Evolutionary conservation across 495 filamentous ascomycete genomes (phyloP).

Genomic region (Aspergillus panamensis): DNA sequence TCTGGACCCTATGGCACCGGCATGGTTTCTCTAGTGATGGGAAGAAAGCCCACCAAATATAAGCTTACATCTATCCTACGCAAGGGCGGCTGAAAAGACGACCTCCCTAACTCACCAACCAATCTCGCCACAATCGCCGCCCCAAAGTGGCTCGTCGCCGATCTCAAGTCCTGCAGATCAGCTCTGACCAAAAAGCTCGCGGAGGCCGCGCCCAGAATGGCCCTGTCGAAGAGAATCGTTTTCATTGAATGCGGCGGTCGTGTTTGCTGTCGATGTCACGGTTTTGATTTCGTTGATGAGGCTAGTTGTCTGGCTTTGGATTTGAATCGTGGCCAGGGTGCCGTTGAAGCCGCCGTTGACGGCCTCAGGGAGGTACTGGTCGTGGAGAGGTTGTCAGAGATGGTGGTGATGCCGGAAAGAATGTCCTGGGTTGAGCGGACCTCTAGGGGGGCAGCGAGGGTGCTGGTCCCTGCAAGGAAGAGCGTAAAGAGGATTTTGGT

Average conservation of each 20-base stretch:
- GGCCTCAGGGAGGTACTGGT: not conserved
- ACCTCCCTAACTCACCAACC: not conserved
- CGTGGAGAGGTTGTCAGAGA: not conserved
- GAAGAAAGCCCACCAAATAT: no score
- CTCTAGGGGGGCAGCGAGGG: not conserved
- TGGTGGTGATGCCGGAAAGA: not conserved
- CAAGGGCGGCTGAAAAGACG: not conserved
- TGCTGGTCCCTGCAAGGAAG: not conserved
- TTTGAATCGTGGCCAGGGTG: not conserved
- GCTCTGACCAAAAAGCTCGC: not conserved
- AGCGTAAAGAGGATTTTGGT: not conserved
- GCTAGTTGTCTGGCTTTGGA: not conserved
- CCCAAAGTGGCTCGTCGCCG: not conserved
- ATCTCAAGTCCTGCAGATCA: not conserved
- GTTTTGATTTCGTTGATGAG: not conserved
- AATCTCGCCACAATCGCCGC: not conserved
- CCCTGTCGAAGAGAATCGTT: not conserved
- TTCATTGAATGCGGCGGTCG: not conserved
- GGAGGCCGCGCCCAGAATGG: not conserved
- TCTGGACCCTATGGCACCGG: no score
- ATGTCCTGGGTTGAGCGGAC: not conserved
- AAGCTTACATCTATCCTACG: not conserved
- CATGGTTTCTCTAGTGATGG: no score
- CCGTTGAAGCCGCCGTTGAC: not conserved
- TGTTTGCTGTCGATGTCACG: not conserved